phyloP scores from a whole-genome alignment of 805 yeast genomes.

The Metschnikowia vanudenii region DNA sequence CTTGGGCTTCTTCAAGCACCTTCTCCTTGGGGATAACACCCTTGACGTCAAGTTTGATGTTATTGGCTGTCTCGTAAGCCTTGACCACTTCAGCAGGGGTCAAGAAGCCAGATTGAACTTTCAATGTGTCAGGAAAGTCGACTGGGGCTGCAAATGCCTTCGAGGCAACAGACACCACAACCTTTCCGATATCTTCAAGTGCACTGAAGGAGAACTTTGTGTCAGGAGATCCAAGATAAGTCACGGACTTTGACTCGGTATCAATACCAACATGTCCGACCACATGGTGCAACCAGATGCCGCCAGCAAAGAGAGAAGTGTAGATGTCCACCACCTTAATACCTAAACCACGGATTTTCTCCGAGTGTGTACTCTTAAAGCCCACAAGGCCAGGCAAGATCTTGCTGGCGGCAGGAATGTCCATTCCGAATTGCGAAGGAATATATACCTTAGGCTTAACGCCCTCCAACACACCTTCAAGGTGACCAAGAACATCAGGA shows the following conservation, averaged over 20 bases:
- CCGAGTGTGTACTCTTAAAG: constrained; percentile 36
- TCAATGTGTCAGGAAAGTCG: constrained; percentile 42
- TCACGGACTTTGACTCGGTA: constrained; percentile 27
- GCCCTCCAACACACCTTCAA: constrained; percentile 38
- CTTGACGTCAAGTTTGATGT: constrained; percentile 28
- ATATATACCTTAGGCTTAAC: constrained; percentile 47
- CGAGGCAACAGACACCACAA: constrained; percentile 41
- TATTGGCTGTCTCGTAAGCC: constrained; percentile 40
- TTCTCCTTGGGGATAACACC: constrained; percentile 26
- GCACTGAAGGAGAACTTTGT: constrained; percentile 16
- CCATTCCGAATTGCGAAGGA: constrained; percentile 37
- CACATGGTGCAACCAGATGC: constrained; percentile 12
- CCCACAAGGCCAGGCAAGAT: constrained; percentile 35
- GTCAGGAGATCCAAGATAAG: constrained; percentile 43
- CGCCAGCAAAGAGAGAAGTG: constrained; percentile 39
- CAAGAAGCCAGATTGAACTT: constrained; percentile 42
- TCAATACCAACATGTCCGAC: constrained; percentile 40
- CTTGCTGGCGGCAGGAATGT: constrained; percentile 29
- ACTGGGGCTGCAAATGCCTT: constrained; percentile 25
- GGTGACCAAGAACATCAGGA: constrained; percentile 29
- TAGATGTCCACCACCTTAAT: constrained; percentile 46
- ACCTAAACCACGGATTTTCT: constrained; percentile 42
- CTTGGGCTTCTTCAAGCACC: constrained; percentile 29
- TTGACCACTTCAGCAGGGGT: constrained; percentile 38
- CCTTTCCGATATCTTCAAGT: constrained; percentile 44